These are phyloP conservation scores for Tephrocybe sp. DNA, from an alignment of 768 basidiomycete species.

Conservation along the genomic window DNA sequence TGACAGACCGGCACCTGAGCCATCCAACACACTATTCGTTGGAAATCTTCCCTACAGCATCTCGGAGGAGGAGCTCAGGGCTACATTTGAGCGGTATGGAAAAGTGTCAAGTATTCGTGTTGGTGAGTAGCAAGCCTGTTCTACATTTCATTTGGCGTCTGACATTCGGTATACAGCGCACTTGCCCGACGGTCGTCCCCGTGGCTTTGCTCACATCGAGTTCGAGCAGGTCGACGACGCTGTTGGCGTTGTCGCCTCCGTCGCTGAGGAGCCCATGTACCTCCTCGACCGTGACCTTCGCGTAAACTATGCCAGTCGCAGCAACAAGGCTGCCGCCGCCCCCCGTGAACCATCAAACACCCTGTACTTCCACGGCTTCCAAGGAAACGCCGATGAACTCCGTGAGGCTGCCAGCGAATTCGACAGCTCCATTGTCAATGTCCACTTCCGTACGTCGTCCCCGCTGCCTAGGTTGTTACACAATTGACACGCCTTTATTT, in stretches of 20 bases:
- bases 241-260: constrained; percentile 32
- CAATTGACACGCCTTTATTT: no score
- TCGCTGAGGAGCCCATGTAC: constrained; percentile 45
- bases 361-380: constrained; percentile 32
- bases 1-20: background rate
- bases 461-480: background rate
- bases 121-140: constrained; percentile 30
- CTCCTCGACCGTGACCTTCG: constrained; percentile 44
- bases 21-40: constrained; percentile 39
- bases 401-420: constrained; percentile 24
- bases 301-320: constrained; percentile 45
- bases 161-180: constrained; percentile 15
- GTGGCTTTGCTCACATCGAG: constrained; percentile 48
- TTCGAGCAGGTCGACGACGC: constrained; percentile 39
- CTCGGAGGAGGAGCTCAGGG: constrained; percentile 38
- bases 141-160: background rate
- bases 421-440: constrained; percentile 25
- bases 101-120: constrained; percentile 35
- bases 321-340: background rate
- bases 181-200: constrained; percentile 34
- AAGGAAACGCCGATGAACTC: constrained; percentile 22
- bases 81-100: constrained; percentile 45
- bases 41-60: constrained; percentile 54
- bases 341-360: constrained; percentile 24
- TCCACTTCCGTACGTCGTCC: constrained; percentile 30